Base-by-base conservation (phyloP, 352 stramenopile genomes). In the Phytophthora pinifolia region DNA sequence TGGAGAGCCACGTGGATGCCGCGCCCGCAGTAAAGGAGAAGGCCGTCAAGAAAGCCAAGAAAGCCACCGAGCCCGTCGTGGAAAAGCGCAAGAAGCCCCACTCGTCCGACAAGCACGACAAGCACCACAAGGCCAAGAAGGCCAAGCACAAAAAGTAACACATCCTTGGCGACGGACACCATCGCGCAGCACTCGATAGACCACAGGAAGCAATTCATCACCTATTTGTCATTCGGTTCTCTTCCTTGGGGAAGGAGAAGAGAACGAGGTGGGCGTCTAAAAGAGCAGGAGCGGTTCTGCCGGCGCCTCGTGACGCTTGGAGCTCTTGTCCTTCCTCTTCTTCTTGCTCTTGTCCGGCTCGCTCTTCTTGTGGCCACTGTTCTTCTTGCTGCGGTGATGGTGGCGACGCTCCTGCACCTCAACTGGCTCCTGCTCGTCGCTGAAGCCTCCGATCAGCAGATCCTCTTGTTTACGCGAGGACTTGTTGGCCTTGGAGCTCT, bases 241-340 rank as follows among this genome's bases (percentile, higher is more conserved):
- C 53, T 48, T 61, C 32, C 53, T 25, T 51, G 33, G 37, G 31
- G 33, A 47, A 33, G 34, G 45, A 47, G 34, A 31, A 30, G 20
- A 51, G 44, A 22, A 22, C 53, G 47, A 62, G 46, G 33, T 62
- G 50, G 37, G 60, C 44, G 53, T 83, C 72, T 91, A 93, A 81
- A 93, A 89, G 33, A 93, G 72, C 59, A 93, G 55, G 54, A 93
- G 68, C 38, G 76, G 75, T 63, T 90, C 79, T 58, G 69, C 66
- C 7, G 52, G 55, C 29, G 52, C 57, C 30, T 83, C 69, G 34
- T 69, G 62, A 36, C 70, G 80, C 65, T 88, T 89, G 12, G 68
- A 72, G 44, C 64, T 74, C 54, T 78, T 79, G 31, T 70, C 56
- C 48, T 74, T 76, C 43, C 46, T 72, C 39, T 68, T 79, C 25